phyloP scores from a whole-genome alignment of 2,329 filamentous ascomycete genomes.

The Plectosphaerella cucumerina region DNA sequence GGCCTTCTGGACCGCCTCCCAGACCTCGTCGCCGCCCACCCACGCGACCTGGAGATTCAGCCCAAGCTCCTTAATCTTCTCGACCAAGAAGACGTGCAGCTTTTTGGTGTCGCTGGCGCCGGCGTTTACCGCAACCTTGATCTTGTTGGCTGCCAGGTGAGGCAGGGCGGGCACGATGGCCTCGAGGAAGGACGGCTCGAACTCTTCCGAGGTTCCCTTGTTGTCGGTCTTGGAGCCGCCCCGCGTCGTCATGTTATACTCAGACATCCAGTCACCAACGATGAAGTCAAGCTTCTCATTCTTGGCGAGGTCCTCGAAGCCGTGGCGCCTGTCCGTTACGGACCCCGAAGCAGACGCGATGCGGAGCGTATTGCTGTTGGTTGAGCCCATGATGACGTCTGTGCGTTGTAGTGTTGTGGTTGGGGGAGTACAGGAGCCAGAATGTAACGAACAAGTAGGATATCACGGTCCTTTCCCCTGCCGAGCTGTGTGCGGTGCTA shows the following conservation, averaged over 20 bases:
- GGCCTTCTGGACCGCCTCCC: slow-evolving; percentile 15
- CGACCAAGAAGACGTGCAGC: slow-evolving; percentile 22
- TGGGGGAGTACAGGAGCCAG: neutral
- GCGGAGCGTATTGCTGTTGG: slow-evolving; percentile 4
- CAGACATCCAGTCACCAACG: slow-evolving; percentile 34
- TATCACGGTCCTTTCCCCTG: neutral
- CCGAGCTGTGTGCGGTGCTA: neutral
- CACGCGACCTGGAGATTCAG: slow-evolving; percentile 28
- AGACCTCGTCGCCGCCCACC: slow-evolving; percentile 33
- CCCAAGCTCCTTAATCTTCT: slow-evolving; percentile 23
- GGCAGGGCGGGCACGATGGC: slow-evolving; percentile 38
- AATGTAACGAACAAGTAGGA: neutral
- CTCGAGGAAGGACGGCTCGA: slow-evolving; percentile 30
- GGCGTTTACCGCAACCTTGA: slow-evolving; percentile 34
- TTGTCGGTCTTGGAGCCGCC: slow-evolving; percentile 28
- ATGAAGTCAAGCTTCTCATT: slow-evolving; percentile 28
- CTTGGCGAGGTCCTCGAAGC: slow-evolving; percentile 15
- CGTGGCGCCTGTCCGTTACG: slow-evolving; percentile 18
- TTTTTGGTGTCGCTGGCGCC: slow-evolving; percentile 31
- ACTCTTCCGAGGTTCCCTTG: slow-evolving; percentile 21
- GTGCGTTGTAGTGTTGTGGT: neutral
- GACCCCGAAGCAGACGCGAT: slow-evolving; percentile 25
- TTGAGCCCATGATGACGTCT: neutral
- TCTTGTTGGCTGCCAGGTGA: slow-evolving; percentile 26
- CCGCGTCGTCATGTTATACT: slow-evolving; percentile 46